Base-by-base conservation (phyloP, 768 basidiomycete genomes). In the Galerina sulciceps region DNA sequence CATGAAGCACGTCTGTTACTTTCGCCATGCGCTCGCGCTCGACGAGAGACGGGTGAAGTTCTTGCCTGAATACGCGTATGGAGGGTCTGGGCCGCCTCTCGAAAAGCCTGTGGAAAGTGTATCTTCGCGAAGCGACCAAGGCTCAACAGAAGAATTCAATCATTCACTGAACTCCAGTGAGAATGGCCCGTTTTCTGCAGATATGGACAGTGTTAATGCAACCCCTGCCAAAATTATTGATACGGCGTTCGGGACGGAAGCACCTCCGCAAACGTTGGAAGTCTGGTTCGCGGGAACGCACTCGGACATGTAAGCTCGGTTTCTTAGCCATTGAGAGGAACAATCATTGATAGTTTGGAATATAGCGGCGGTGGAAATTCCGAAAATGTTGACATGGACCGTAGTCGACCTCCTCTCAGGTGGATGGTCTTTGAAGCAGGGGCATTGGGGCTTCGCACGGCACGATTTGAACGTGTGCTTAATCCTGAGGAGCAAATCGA, bases 1-100 rank as follows among this genome's bases (percentile, higher is more conserved):
- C 1, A 61, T 62, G 57, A 57, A 59, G 35, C 73, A 78, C 49
- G 68, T 81, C 8, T 78, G 76, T 41, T 72, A 70, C 44, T 81
- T 82, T 55, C 74, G 80, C 6, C 81, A 82, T 63, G 81, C 79
- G 0, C 67, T 82, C 4, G 81, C 81, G 0, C 66, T 82, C 23
- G 81, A 82, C 55, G 81, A 82, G 45, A 68, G 74, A 22, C 73
- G 81, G 6, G 79, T 81, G 41, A 82, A 81, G 49, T 82, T 81
- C 58, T 57, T 79, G 2, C 81, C 81, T 0, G 79, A 81, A 55
- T 79, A 76, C 44, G 76, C 65, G 0, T 65, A 75, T 53, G 67
- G 64, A 2, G 66, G 63, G 10, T 31, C 26, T 4, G 26, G 26
- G 26, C 26, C 26, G 26, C 26, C 26, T 5, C 26, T 8, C 26